Evolutionary conservation across 202 grass and related monocot genomes (phyloP).

Genomic region (Eragrostis tef): DNA sequence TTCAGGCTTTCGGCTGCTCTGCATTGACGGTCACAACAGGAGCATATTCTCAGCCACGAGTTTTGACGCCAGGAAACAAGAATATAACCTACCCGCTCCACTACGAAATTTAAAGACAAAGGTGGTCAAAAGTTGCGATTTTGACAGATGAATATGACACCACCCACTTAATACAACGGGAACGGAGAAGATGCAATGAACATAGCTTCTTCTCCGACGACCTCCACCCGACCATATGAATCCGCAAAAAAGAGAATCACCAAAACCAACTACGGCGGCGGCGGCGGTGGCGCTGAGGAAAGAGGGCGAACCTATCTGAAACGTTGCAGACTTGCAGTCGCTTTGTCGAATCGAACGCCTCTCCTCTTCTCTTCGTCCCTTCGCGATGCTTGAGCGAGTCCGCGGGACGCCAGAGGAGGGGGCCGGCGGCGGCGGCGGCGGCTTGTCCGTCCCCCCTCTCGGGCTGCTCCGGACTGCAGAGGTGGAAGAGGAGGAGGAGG

Average conservation of each 20-base stretch:
- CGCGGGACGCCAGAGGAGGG: neutral
- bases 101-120: slow-evolving; percentile 21
- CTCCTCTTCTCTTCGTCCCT: neutral
- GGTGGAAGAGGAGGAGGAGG: neutral
- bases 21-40: slow-evolving; percentile 32
- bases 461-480: neutral
- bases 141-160: neutral
- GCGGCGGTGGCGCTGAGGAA: neutral
- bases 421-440: neutral
- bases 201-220: neutral
- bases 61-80: slow-evolving; percentile 5
- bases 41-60: slow-evolving; percentile 40
- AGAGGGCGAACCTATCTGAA: slow-evolving; percentile 1
- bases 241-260: neutral
- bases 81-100: slow-evolving; percentile 20
- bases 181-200: slow-evolving; percentile 21
- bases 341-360: neutral
- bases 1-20: neutral
- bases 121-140: neutral
- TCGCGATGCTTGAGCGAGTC: neutral
- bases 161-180: neutral
- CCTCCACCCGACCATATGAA: neutral
- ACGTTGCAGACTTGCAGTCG: slow-evolving; percentile 4
- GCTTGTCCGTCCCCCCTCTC: slow-evolving; percentile 2
- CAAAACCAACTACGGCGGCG: neutral